phyloP scores from a whole-genome alignment of 805 yeast species.

The Metschnikowia sp. region DNA sequence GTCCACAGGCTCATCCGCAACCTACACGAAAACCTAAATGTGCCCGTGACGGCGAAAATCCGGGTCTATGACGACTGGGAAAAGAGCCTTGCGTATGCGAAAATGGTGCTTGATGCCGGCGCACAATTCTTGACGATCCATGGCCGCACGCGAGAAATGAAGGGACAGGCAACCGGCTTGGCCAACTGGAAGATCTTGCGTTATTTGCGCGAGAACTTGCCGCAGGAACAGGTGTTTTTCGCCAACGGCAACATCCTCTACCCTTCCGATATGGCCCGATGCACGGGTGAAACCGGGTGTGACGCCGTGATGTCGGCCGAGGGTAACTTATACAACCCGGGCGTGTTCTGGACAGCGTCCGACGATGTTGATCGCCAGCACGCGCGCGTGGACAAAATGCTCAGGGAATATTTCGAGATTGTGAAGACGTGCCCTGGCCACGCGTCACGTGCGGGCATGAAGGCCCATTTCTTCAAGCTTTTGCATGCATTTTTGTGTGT shows the following conservation, averaged over 20 bases:
- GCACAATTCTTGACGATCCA: constrained; percentile 95
- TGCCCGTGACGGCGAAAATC: constrained; percentile 95
- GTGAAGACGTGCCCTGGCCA: constrained; percentile 57
- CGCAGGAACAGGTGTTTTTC: constrained; percentile 78
- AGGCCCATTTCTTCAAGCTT: constrained; percentile 87
- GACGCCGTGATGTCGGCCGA: constrained; percentile 98
- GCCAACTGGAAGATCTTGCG: constrained; percentile 88
- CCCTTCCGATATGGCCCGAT: constrained; percentile 75
- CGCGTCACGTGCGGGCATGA: constrained; percentile 82
- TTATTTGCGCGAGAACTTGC: constrained; percentile 73
- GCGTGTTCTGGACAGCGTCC: constrained; percentile 63
- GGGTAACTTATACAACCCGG: constrained; percentile 91
- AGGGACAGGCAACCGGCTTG: constrained; percentile 92
- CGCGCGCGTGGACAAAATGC: constrained; percentile 80
- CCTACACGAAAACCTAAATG: constrained; percentile 67
- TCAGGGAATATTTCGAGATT: constrained; percentile 84
- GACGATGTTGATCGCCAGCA: constrained; percentile 60
- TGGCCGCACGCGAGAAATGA: constrained; percentile 95
- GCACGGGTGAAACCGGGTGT: constrained; percentile 59
- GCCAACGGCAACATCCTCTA: constrained; percentile 95
- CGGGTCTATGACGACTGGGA: constrained; percentile 83
- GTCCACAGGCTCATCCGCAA: constrained; percentile 67
- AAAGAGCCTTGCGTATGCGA: constrained; percentile 82
- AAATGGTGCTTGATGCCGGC: constrained; percentile 85
- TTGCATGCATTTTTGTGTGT: constrained; percentile 74